A percentile compares a stretch with the other conserved stretches of the same genome.
Conservation (phyloP, 2,329 filamentous ascomycete species). For the Apiospora koreana region DNA sequence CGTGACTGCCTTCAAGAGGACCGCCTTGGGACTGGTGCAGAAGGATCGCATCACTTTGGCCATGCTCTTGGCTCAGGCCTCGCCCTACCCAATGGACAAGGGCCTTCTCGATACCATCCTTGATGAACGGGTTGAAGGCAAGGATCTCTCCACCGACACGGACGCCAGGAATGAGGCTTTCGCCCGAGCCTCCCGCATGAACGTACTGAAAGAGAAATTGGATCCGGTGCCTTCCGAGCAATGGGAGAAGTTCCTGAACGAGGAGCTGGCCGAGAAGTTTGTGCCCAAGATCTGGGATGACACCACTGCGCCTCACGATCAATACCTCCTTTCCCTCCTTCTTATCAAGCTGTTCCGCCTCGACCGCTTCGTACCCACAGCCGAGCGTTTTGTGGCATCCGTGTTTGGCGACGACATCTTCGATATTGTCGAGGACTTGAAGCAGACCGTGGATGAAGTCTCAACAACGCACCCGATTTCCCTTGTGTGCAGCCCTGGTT, state of each 20-base stretch:
- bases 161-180: constrained; percentile 69
- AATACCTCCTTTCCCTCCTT: constrained; percentile 79
- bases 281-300: constrained; percentile 78
- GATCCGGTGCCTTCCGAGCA: constrained; percentile 59
- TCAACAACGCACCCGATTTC: constrained; percentile 83
- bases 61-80: constrained; percentile 91
- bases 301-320: constrained; percentile 65
- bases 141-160: constrained; percentile 73
- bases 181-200: constrained; percentile 66
- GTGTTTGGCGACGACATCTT: constrained; percentile 85
- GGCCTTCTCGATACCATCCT: constrained; percentile 82
- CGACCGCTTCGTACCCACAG: constrained; percentile 90
- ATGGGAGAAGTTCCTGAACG: constrained; percentile 81
- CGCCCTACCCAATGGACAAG: constrained; percentile 96
- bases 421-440: constrained; percentile 82
- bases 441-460: constrained; percentile 81
- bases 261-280: constrained; percentile 83
- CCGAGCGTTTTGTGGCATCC: constrained; percentile 83
- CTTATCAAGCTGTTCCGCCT: constrained; percentile 94
- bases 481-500: constrained; percentile 91
- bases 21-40: constrained; percentile 88
- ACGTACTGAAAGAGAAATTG: constrained; percentile 72
- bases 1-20: constrained; percentile 86
- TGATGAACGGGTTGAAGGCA: constrained; percentile 73
- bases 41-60: constrained; percentile 93